phyloP scores from a whole-genome alignment of 2,329 filamentous ascomycete species.

The Penicillium sp. region DNA sequence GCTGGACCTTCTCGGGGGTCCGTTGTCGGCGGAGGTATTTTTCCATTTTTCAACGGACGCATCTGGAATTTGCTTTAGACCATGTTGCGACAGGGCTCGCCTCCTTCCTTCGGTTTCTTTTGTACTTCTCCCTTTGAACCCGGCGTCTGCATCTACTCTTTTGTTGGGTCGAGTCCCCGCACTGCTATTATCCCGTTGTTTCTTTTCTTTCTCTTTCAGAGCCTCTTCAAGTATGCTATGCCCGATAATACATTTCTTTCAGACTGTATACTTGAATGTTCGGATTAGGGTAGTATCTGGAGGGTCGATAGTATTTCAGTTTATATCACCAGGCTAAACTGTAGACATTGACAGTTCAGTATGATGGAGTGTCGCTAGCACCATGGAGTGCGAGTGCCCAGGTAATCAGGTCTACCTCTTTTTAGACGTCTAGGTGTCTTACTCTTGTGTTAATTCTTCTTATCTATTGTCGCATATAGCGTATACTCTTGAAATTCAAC shows the following conservation, averaged over 20 bases:
- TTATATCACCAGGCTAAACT: neutral
- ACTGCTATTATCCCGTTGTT: constrained; percentile 21
- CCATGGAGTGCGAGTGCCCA: too few relatives aligned
- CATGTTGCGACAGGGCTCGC: constrained; percentile 25
- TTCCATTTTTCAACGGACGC: constrained; percentile 17
- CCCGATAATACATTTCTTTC: constrained; percentile 32
- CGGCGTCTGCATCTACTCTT: constrained; percentile 34
- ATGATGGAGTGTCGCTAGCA: too few relatives aligned
- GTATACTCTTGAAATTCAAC: too few relatives aligned
- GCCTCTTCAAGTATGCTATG: constrained; percentile 31
- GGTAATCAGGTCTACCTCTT: too few relatives aligned
- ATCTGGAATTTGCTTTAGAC: constrained; percentile 31
- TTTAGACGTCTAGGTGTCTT: too few relatives aligned
- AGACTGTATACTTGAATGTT: constrained; percentile 7
- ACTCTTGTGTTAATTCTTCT: too few relatives aligned
- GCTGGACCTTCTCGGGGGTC: constrained; percentile 13
- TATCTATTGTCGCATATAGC: too few relatives aligned
- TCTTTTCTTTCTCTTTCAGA: constrained; percentile 15
- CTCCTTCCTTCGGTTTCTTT: constrained; percentile 26
- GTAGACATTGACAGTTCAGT: too few relatives aligned
- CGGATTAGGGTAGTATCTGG: neutral
- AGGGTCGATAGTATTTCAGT: neutral
- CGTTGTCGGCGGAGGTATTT: constrained; percentile 13
- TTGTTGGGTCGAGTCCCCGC: constrained; percentile 27
- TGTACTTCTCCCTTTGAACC: constrained; percentile 27